Percentiles rank a stretch among this genome's conserved stretches.
These are phyloP conservation scores for Apiospora aurea DNA, from an alignment of 2,329 filamentous ascomycete species.

Conservation along the genomic window DNA sequence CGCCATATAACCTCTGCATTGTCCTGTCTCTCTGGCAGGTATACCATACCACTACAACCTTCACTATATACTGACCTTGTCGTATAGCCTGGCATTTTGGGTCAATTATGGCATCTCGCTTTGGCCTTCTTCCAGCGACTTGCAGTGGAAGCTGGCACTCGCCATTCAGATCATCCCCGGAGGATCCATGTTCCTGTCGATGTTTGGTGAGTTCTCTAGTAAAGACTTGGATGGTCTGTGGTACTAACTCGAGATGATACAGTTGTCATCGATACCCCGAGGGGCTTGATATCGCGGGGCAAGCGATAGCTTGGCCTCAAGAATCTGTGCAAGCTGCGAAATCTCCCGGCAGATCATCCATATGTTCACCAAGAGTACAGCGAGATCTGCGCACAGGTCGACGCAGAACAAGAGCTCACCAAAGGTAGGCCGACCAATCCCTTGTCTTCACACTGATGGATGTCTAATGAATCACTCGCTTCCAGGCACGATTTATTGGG, in stretches of 20 bases:
- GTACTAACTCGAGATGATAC: neutral
- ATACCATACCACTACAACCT: conserved; percentile 26
- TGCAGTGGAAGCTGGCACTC: conserved; percentile 46
- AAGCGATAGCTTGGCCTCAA: conserved; percentile 44
- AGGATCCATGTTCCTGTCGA: conserved; percentile 43
- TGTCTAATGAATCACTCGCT: neutral
- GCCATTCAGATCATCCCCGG: conserved; percentile 49
- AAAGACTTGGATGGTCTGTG: neutral
- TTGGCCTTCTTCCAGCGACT: conserved; percentile 34
- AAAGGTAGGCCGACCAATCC: conserved; percentile 16
- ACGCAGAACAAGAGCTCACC: conserved; percentile 36
- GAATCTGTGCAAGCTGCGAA: conserved; percentile 48
- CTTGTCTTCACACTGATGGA: neutral
- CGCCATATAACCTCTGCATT: conserved; percentile 49
- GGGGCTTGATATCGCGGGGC: conserved; percentile 45
- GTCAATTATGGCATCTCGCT: conserved; percentile 37
- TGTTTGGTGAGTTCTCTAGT: conserved; percentile 37
- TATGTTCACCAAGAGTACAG: conserved; percentile 48
- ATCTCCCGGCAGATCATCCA: conserved; percentile 46
- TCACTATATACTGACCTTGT: conserved; percentile 6
- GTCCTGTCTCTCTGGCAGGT: conserved; percentile 40
- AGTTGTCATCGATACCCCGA: conserved; percentile 44
- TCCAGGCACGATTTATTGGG: conserved; percentile 40
- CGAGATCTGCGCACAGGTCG: conserved; percentile 46
- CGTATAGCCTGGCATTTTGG: conserved; percentile 32